phyloP scores from a whole-genome alignment of 2,329 filamentous ascomycete genomes.

The Raffaelea albimanens region DNA sequence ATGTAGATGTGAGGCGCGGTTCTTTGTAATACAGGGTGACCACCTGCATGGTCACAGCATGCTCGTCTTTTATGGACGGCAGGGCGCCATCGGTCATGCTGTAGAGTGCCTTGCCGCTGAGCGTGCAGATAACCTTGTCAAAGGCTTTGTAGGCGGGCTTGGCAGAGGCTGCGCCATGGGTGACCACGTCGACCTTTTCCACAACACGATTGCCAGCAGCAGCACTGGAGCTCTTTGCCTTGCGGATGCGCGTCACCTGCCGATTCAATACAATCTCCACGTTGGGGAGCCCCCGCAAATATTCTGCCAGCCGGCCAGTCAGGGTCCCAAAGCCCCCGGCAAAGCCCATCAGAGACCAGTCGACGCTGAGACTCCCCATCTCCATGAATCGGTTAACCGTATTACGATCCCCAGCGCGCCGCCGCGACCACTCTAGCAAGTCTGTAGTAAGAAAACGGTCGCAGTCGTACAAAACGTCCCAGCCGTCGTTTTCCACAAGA shows the following conservation, averaged over 20 bases:
- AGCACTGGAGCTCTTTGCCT: no score
- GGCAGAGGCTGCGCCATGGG: neutral
- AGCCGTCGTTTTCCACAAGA: no score
- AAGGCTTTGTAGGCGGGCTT: constrained; percentile 20
- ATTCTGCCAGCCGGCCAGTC: constrained; percentile 39
- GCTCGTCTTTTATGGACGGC: constrained; percentile 40
- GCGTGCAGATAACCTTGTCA: constrained; percentile 56
- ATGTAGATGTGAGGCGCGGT: constrained; percentile 43
- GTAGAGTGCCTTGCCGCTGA: constrained; percentile 34
- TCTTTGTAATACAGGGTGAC: constrained; percentile 81
- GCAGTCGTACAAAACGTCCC: no score
- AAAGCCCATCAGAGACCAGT: constrained; percentile 35
- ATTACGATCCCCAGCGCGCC: neutral
- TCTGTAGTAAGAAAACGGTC: no score
- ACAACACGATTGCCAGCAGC: neutral
- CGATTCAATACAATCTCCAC: constrained; percentile 46
- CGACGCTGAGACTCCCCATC: constrained; percentile 19
- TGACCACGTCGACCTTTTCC: neutral
- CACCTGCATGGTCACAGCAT: constrained; percentile 76
- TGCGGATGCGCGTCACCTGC: constrained; percentile 37
- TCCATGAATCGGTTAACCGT: constrained; percentile 6
- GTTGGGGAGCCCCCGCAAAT: constrained; percentile 43
- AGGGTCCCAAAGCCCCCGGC: constrained; percentile 55
- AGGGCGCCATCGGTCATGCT: constrained; percentile 29
- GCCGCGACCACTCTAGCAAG: neutral